Base-by-base conservation (phyloP, 108 stramenopile genomes). In the Cylindrotheca closterium region DNA sequence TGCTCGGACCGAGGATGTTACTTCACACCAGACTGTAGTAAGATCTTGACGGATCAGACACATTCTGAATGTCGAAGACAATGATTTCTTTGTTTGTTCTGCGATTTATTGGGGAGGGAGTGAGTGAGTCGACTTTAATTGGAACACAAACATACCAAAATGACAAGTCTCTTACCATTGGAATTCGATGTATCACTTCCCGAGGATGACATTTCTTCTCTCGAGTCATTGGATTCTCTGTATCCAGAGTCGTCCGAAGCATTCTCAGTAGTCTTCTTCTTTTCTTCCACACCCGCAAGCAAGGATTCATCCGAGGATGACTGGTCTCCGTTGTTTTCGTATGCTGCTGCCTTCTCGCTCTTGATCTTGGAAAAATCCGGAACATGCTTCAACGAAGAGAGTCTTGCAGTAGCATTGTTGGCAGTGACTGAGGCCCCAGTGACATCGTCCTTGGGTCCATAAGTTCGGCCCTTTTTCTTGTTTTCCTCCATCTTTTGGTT, bases 21-120 rank as follows among this genome's bases (percentile, higher is more conserved):
- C 79, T 65, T 94, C 92, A 55, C 92, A 94, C 88, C 92, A 91
- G 10, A 94, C 70, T 4, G 89, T 89, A 29, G 77, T 91, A 21
- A 89, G 61, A 61, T 94, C 92, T 51, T 77, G 58, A 28, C 89
- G 67, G 46, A 94, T 89, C 24, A 94, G 61, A 50, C 87, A 84
- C 4, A 94, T 59, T 34, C 85, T 81, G 65, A 80, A 84, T 33
- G 87, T 79, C 0, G 92, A 82, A 21, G 85, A 85, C 3, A 93
- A 55, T 3, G 83, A 86, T 31, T 75, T 80, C 33, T 74, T 51
- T 62, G 85, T 73, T 24, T 49, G 58, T 46, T 61, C 67, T 80
- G 50, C n/a, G n/a, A n/a, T n/a, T n/a, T n/a, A n/a, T n/a, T n/a
- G n/a, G n/a, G n/a, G n/a, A n/a, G n/a, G n/a, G n/a, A n/a, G 46